These are phyloP conservation scores for Phaeotremella skinneri DNA, from an alignment of 768 basidiomycete species.

Conservation along the genomic window DNA sequence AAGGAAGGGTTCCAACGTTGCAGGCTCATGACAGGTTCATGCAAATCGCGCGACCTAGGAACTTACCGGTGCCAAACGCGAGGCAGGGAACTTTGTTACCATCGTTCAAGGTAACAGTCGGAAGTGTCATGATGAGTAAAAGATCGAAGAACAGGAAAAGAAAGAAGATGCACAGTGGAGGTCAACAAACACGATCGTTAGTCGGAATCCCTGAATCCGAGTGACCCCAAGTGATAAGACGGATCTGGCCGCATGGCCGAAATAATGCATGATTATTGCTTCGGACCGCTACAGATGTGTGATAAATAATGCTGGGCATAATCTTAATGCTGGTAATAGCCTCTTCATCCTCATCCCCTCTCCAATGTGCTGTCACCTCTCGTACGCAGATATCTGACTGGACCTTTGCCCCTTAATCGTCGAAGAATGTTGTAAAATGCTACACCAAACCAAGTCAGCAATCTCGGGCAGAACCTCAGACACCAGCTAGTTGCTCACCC, in stretches of 20 bases:
- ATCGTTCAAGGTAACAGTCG: conserved; percentile 21
- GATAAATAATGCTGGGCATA: neutral
- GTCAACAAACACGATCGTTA: too few relatives aligned
- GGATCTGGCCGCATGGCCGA: too few relatives aligned
- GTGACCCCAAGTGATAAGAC: too few relatives aligned
- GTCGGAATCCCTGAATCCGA: too few relatives aligned
- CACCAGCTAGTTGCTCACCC: neutral
- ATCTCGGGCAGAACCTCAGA: too few relatives aligned
- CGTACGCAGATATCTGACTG: neutral
- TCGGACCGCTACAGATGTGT: neutral
- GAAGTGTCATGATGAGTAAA: neutral
- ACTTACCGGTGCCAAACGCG: conserved; percentile 19
- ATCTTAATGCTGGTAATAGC: neutral
- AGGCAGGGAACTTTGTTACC: conserved; percentile 3
- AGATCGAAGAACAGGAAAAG: neutral
- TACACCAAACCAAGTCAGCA: neutral
- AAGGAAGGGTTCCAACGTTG: too few relatives aligned
- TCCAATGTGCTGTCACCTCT: too few relatives aligned
- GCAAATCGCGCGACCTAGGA: too few relatives aligned
- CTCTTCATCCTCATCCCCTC: neutral
- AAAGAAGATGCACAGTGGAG: too few relatives aligned
- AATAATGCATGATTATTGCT: too few relatives aligned
- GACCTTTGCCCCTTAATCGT: neutral
- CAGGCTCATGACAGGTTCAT: too few relatives aligned
- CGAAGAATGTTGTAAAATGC: neutral